Base-by-base conservation (phyloP, 1,139 yeast species). In the Debaryomyces fabryi region DNA sequence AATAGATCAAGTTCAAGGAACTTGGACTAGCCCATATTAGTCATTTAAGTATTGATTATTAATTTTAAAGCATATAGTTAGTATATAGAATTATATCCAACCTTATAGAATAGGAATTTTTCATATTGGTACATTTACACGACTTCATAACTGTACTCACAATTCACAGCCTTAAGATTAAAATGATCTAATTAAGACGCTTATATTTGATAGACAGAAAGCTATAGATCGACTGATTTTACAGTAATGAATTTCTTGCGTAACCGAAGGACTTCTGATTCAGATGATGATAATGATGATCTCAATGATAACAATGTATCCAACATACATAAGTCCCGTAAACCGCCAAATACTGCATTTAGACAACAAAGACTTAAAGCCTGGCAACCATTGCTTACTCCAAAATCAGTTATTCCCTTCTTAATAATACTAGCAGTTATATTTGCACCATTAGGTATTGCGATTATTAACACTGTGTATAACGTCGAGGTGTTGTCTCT, bases 331-430 rank as follows among this genome's bases (percentile, higher is more conserved):
- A 82, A 80, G 56, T 81, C 86, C 3, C 70, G 88, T 52, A 82
- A 84, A 59, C 91, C 88, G 10, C 86, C 84, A 59, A 88, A 87
- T 62, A 87, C 93, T 3, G 93, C 93, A 2, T 87, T 87, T 60
- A 78, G 92, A 59, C 95, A 68, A 60, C 90, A 85, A 58, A 69
- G 90, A 63, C 68, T 85, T 57, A 85, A 86, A 61, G 86, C 93
- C 50, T 87, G 93, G 93, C 93, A 87, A 65, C 93, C 93, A 0
- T 85, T 86, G 42, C 74, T 87, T 49, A 84, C 91, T 0, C 92
- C 93, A 3, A 83, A 81, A 55, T 79, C 87, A n/a, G 91, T 86
- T 46, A 74, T 87, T 21, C 93, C 93, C 3, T 67, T 86, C 27
- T 68, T 87, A 35, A 69, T 86, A 18, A 53, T 86, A 24, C 63